Evolutionary conservation across 345 rosid genomes (phyloP).

Genomic region (Litchi chinensis): DNA sequence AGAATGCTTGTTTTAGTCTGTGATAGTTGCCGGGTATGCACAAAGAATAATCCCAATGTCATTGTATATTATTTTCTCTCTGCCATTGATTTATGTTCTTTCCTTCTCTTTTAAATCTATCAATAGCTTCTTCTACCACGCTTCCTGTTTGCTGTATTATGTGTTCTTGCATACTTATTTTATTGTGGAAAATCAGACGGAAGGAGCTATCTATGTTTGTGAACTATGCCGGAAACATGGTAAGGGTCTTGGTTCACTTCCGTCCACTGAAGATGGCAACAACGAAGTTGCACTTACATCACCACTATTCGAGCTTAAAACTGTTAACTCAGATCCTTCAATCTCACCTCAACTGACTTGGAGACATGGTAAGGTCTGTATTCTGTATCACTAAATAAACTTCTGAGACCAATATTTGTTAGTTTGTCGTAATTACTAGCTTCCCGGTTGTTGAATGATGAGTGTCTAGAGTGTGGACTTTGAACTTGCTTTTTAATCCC

Average conservation of each 20-base stretch:
- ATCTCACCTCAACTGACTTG: slow-evolving; percentile 29
- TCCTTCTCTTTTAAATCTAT: background rate
- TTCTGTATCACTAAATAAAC: slow-evolving; percentile 17
- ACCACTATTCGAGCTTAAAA: slow-evolving; percentile 19
- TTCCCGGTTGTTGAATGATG: background rate
- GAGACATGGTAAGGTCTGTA: slow-evolving; percentile 69
- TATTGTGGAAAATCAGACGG: slow-evolving; percentile 47
- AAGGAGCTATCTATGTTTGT: slow-evolving; percentile 58
- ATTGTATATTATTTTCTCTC: background rate
- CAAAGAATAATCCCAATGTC: background rate
- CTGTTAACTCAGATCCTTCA: slow-evolving; percentile 28
- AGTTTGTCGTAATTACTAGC: too few relatives aligned
- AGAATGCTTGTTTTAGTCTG: slow-evolving; percentile 96
- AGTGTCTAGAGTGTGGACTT: background rate
- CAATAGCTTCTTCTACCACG: background rate
- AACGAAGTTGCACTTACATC: slow-evolving; percentile 6
- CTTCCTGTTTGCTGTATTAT: background rate
- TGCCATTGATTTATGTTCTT: background rate
- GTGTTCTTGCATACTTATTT: slow-evolving; percentile 25
- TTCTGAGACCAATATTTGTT: background rate
- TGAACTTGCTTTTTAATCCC: background rate
- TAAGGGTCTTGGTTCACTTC: slow-evolving; percentile 26
- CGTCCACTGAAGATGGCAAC: slow-evolving; percentile 27
- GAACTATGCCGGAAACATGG: slow-evolving; percentile 85
- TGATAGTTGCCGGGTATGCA: slow-evolving; percentile 64